A percentile compares a stretch with the other conserved stretches of the same genome.
phyloP scores from a whole-genome alignment of 169 alveolate genomes.

The Cryptosporidium meleagridis region DNA sequence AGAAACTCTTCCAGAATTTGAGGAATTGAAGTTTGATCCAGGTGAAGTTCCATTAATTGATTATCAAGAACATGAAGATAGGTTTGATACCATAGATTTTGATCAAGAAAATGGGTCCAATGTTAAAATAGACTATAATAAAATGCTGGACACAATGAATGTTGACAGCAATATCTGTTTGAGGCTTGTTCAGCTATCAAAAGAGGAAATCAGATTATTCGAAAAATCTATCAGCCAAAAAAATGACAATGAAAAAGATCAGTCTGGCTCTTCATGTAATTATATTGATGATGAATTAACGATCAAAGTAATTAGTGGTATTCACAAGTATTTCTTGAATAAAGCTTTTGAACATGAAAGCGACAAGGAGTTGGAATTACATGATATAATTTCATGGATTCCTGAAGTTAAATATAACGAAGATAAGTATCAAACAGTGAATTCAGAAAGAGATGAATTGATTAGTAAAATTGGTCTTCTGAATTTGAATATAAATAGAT shows the following conservation, averaged over 20 bases:
- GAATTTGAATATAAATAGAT: conserved; percentile 40
- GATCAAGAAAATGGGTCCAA: not conserved
- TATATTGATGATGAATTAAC: conserved; percentile 2
- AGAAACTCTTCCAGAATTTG: conserved; percentile 2
- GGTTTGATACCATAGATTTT: not conserved
- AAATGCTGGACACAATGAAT: conserved; percentile 32
- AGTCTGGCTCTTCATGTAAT: not conserved
- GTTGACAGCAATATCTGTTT: conserved; percentile 49
- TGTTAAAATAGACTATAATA: conserved; percentile 17
- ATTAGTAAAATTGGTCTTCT: conserved; percentile 34
- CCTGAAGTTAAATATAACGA: conserved; percentile 14
- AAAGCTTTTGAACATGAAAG: conserved; percentile 56
- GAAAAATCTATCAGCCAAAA: not conserved
- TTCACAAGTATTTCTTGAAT: conserved; percentile 33
- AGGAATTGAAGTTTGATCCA: conserved; percentile 58
- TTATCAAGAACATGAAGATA: conserved; percentile 2
- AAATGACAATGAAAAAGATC: not conserved
- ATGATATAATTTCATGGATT: not conserved
- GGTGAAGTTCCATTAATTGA: conserved; percentile 50
- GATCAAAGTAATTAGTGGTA: conserved; percentile 56
- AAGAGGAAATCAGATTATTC: conserved; percentile 33
- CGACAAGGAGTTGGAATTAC: conserved; percentile 17
- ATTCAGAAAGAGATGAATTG: conserved; percentile 69
- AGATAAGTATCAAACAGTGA: conserved; percentile 5
- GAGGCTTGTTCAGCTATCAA: conserved; percentile 64